Evolutionary conservation across 129 eudicot genomes (phyloP).

Genomic region (Rutidosis leptorrhynchoides): DNA sequence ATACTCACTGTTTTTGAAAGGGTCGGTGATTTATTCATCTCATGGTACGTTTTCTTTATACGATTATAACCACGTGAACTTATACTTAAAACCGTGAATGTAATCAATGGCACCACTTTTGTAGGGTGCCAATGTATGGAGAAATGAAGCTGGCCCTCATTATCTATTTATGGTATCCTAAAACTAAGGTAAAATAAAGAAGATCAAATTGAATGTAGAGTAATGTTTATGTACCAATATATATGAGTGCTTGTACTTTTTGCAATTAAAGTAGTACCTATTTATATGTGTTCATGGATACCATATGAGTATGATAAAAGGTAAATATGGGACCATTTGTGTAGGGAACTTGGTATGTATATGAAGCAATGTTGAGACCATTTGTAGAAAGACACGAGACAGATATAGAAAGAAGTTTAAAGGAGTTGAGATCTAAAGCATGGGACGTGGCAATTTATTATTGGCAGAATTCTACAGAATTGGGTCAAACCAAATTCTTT

Average conservation of each 20-base stretch:
- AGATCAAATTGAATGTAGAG: background rate
- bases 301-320: background rate
- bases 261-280: conserved; percentile 25
- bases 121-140: conserved; percentile 94
- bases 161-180: conserved; percentile 95
- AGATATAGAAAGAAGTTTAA: conserved; percentile 65
- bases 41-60: conserved; percentile 55
- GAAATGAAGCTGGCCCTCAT: conserved; percentile 87
- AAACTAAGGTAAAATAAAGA: too few species aligned
- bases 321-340: conserved; percentile 11
- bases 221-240: background rate
- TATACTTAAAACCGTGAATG: background rate
- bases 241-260: conserved; percentile 24
- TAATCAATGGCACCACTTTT: background rate
- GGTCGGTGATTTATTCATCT: conserved; percentile 63
- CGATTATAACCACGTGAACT: background rate
- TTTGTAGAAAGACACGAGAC: conserved; percentile 69
- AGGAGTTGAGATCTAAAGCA: conserved; percentile 63
- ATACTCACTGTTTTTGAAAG: conserved; percentile 63
- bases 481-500: conserved; percentile 68
- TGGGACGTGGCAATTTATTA: conserved; percentile 90
- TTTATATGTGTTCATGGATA: too few species aligned
- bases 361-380: conserved; percentile 70
- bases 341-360: conserved; percentile 79
- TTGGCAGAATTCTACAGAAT: conserved; percentile 77